A percentile compares a stretch with the other conserved stretches of the same genome.
phyloP scores from a whole-genome alignment of 2,329 filamentous ascomycete genomes.

The Diaporthe sp. region DNA sequence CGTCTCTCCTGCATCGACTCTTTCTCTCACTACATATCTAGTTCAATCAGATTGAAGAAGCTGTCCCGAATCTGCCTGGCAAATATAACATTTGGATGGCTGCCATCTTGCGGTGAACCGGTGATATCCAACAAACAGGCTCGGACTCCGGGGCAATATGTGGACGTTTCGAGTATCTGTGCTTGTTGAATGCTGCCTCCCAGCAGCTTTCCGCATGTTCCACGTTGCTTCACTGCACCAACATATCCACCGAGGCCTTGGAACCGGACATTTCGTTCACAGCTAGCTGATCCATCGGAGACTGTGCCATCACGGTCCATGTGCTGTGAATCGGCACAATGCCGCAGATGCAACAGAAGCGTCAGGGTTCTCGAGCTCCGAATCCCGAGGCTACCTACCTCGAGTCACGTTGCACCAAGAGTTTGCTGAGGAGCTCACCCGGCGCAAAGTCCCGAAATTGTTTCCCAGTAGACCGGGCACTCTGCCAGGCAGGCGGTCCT shows the following conservation, averaged over 20 bases:
- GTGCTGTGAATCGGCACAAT: neutral
- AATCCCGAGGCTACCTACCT: neutral
- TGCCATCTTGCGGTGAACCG: neutral
- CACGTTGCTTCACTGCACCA: neutral
- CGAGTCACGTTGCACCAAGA: neutral
- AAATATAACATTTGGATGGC: neutral
- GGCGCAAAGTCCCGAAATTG: neutral
- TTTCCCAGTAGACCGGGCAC: neutral
- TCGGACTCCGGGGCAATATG: neutral
- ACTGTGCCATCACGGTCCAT: neutral
- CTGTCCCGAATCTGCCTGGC: neutral
- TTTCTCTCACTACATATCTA: neutral
- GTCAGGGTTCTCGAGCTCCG: neutral
- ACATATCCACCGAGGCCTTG: neutral
- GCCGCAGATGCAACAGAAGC: neutral
- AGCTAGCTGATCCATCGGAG: neutral
- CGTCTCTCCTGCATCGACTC: neutral
- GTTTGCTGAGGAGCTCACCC: neutral
- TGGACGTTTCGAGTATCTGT: neutral
- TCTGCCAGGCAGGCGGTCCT: neutral
- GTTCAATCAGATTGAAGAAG: neutral
- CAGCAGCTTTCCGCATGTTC: neutral
- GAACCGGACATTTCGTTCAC: neutral
- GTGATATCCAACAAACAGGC: neutral
- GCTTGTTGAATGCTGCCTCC: neutral